Conservation (phyloP, 768 basidiomycete genomes). For the Leucosporidium scottii region DNA sequence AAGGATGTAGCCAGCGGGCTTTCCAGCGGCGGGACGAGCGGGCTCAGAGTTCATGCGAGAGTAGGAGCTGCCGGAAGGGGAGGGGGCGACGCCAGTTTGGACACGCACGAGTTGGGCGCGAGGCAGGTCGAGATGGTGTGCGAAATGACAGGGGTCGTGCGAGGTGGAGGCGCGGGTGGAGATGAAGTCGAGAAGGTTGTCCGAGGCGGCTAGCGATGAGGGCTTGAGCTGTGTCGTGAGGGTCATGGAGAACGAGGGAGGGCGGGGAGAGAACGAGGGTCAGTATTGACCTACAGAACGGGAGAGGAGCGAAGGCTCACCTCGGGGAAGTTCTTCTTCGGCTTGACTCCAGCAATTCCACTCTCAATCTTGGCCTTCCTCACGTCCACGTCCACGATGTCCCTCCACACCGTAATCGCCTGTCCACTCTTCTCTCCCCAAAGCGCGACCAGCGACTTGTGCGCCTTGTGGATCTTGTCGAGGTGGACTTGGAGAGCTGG, state of each 20-base stretch:
- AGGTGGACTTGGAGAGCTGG: neutral
- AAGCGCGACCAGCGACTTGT: neutral
- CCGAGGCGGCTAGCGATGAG: conserved; percentile 47
- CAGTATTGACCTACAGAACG: too few species aligned
- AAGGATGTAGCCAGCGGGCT: neutral
- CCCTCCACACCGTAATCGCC: conserved; percentile 4
- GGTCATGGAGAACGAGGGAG: conserved; percentile 50
- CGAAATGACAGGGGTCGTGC: neutral
- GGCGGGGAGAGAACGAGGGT: conserved; percentile 43
- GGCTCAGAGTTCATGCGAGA: neutral
- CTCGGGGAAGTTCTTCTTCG: conserved; percentile 58
- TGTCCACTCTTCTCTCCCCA: neutral
- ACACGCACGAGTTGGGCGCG: conserved; percentile 49
- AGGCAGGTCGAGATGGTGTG: conserved; percentile 36
- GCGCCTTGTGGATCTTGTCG: neutral
- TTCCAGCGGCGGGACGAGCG: neutral
- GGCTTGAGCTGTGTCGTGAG: conserved; percentile 49
- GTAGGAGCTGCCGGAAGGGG: neutral
- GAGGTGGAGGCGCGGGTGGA: conserved; percentile 69
- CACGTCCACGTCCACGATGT: neutral
- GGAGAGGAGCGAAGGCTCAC: conserved; percentile 44
- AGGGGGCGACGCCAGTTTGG: neutral
- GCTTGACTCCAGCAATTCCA: neutral
- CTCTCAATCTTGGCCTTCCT: neutral
- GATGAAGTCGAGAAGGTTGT: conserved; percentile 74